Percentiles rank a stretch among this genome's conserved stretches.
Evolutionary conservation across 306 rosid genomes (phyloP).

Genomic region (Cucurbita argyrosperma): DNA sequence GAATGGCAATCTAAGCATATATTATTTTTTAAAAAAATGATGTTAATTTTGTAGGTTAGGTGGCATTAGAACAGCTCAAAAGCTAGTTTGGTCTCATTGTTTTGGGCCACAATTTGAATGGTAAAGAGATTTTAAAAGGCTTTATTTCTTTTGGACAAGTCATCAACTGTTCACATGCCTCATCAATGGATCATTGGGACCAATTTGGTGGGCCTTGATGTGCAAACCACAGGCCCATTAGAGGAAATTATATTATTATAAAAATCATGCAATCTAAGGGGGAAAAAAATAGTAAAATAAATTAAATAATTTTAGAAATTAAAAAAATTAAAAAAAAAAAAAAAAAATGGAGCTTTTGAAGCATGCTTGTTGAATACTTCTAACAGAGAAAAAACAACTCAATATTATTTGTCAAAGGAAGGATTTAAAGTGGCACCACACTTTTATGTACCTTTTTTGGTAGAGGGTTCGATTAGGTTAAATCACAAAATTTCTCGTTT

Average conservation of each 20-base stretch:
- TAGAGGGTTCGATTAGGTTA: not conserved
- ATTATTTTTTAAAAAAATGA: not conserved
- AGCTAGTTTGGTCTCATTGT: constrained; percentile 4
- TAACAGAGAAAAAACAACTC: not conserved
- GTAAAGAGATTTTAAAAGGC: not conserved
- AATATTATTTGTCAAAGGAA: not conserved
- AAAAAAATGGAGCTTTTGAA: not conserved
- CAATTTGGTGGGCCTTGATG: not conserved
- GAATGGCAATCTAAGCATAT: not conserved
- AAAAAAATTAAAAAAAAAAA: no score
- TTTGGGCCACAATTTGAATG: not conserved
- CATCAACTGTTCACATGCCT: constrained; percentile 8
- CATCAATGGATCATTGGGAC: not conserved
- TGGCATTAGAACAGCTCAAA: constrained; percentile 28
- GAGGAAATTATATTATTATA: not conserved
- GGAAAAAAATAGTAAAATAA: not conserved
- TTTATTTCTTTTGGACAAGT: not conserved
- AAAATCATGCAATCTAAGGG: not conserved
- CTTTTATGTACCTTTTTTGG: not conserved
- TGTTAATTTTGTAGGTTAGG: not conserved
- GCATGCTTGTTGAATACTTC: constrained; percentile 5
- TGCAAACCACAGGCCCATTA: not conserved
- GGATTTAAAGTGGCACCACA: not conserved
- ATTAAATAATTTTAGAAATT: not conserved
- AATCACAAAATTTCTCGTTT: not conserved